phyloP scores from a whole-genome alignment of 352 stramenopile genomes.

The Phytophthora podocarpi region DNA sequence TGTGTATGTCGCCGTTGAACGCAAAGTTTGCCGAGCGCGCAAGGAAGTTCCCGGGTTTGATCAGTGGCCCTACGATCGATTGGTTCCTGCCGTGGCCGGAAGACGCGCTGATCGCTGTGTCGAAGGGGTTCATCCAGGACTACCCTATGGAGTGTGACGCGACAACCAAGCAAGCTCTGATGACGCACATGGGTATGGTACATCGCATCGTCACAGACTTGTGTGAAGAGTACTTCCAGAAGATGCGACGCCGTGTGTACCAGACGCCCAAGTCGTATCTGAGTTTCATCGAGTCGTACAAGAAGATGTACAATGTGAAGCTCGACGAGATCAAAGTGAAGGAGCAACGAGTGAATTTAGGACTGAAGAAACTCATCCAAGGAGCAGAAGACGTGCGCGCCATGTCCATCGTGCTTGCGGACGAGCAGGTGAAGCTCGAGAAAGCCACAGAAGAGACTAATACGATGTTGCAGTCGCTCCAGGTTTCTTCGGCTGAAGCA shows the following conservation, averaged over 20 bases:
- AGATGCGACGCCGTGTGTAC: slow-evolving; percentile 97
- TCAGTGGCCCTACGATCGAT: slow-evolving; percentile 98
- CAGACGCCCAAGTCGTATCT: slow-evolving; percentile 99
- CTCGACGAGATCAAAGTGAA: slow-evolving; percentile 96
- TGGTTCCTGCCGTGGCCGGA: slow-evolving; percentile 99
- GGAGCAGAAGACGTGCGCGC: slow-evolving; percentile 96
- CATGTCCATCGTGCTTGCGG: slow-evolving; percentile 97
- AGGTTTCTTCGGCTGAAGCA: slow-evolving; percentile 95
- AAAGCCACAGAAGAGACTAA: slow-evolving; percentile 97
- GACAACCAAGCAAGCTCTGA: slow-evolving; percentile 87
- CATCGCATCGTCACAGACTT: slow-evolving; percentile 97
- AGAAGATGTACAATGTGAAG: slow-evolving; percentile 96
- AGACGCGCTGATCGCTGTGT: slow-evolving; percentile 97
- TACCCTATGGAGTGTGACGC: slow-evolving; percentile 95
- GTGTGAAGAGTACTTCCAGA: slow-evolving; percentile 98
- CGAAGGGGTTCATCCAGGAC: slow-evolving; percentile 96
- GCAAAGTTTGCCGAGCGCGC: slow-evolving; percentile 96
- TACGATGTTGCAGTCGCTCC: slow-evolving; percentile 96
- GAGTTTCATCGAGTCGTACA: slow-evolving; percentile 98
- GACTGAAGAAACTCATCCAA: slow-evolving; percentile 98
- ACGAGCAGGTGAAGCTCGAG: slow-evolving; percentile 97
- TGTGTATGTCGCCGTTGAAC: slow-evolving; percentile 99
- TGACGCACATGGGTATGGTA: slow-evolving; percentile 98
- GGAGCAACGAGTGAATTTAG: slow-evolving; percentile 96
- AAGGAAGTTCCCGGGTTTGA: slow-evolving; percentile 97